phyloP scores from a whole-genome alignment of 352 stramenopile species.

The Pythium vanterpoolii region DNA sequence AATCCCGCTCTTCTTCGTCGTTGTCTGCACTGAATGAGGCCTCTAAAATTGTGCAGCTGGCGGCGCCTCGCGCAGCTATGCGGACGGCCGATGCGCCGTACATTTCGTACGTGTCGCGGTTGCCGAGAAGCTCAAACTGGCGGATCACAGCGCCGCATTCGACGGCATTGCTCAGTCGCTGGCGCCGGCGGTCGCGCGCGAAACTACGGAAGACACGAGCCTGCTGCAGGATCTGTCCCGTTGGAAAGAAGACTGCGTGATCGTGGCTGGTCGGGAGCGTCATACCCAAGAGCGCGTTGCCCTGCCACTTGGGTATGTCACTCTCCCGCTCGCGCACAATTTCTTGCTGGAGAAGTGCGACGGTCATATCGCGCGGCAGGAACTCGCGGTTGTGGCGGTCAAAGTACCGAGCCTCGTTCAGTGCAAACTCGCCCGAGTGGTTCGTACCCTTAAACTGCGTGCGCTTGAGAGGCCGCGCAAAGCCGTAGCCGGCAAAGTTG shows the following conservation, averaged over 20 bases:
- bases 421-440: not conserved
- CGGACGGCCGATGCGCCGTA: slow-evolving; percentile 28
- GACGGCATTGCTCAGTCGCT: slow-evolving; percentile 35
- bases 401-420: slow-evolving; percentile 17
- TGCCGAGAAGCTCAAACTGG: slow-evolving; percentile 58
- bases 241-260: slow-evolving; percentile 68
- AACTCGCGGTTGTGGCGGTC: slow-evolving; percentile 35
- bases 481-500: slow-evolving; percentile 51
- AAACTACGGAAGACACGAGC: slow-evolving; percentile 42
- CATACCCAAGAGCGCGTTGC: slow-evolving; percentile 56
- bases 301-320: slow-evolving; percentile 50
- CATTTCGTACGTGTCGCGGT: slow-evolving; percentile 36
- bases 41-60: slow-evolving; percentile 38
- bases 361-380: slow-evolving; percentile 38
- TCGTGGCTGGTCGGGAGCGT: slow-evolving; percentile 23
- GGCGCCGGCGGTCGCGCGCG: not conserved
- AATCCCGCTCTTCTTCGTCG: slow-evolving; percentile 3
- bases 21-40: slow-evolving; percentile 17
- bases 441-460: slow-evolving; percentile 24
- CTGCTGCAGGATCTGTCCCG: slow-evolving; percentile 62
- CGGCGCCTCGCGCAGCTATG: slow-evolving; percentile 39
- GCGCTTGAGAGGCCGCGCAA: slow-evolving; percentile 44
- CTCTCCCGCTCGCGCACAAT: slow-evolving; percentile 26
- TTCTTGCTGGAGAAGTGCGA: not conserved
- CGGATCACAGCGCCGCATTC: slow-evolving; percentile 57